phyloP scores from a whole-genome alignment of 352 stramenopile species.

The Globisporangium nodosum region DNA sequence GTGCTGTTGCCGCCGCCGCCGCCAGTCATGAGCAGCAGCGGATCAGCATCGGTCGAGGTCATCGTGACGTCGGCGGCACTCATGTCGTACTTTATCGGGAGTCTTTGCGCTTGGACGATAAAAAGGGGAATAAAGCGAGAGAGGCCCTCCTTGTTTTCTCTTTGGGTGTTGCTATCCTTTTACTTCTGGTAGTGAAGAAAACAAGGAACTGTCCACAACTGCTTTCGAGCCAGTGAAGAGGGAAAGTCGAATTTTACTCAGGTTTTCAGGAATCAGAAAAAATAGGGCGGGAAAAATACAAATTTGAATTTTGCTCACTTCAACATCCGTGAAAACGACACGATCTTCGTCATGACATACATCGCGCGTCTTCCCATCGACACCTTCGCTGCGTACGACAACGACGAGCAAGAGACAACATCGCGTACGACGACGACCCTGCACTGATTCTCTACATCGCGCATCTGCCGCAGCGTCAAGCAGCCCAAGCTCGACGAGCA shows the following conservation, averaged over 20 bases:
- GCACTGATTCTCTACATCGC: too few species aligned
- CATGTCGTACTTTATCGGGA: not conserved
- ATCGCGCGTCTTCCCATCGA: too few species aligned
- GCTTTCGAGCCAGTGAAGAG: not conserved
- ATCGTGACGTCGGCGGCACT: not conserved
- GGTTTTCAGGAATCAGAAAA: too few species aligned
- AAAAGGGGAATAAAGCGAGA: not conserved
- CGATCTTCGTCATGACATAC: too few species aligned
- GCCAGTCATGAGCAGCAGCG: not conserved
- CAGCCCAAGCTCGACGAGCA: conserved; percentile 17
- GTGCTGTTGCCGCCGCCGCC: not conserved
- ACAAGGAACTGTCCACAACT: not conserved
- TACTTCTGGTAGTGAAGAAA: not conserved
- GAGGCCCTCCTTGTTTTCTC: not conserved
- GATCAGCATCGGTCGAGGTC: not conserved
- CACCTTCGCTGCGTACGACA: too few species aligned
- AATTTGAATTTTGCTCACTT: too few species aligned
- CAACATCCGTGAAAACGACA: too few species aligned
- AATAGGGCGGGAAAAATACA: too few species aligned
- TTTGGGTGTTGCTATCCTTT: not conserved
- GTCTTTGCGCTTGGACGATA: not conserved
- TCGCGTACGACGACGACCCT: too few species aligned
- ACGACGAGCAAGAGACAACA: too few species aligned
- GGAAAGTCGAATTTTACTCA: too few species aligned
- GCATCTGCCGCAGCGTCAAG: conserved; percentile 9